These are phyloP conservation scores for Debaryomycetaceae sp. DNA, from an alignment of 1,139 yeast genomes.

Conservation along the genomic window DNA sequence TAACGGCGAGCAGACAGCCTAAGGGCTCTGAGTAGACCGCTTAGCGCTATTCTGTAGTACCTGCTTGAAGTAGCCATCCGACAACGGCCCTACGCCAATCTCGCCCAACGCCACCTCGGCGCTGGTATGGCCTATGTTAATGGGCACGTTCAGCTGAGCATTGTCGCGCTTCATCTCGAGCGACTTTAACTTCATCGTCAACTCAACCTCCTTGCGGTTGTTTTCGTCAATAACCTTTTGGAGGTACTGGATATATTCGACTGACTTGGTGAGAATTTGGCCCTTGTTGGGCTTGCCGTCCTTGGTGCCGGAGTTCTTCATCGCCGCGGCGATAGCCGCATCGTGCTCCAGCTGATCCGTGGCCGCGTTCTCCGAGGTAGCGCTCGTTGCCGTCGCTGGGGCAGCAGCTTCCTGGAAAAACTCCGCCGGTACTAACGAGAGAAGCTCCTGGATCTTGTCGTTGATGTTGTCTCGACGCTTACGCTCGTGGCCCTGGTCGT, in stretches of 20 bases:
- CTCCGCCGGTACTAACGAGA: slow-evolving; percentile 62
- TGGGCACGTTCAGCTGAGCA: slow-evolving; percentile 23
- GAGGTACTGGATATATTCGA: slow-evolving; percentile 72
- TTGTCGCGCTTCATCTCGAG: slow-evolving; percentile 37
- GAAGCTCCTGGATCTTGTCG: slow-evolving; percentile 80
- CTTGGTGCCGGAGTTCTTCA: slow-evolving; percentile 62
- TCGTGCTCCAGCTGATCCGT: slow-evolving; percentile 15
- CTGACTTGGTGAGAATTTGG: slow-evolving; percentile 77
- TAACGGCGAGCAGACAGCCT: no score
- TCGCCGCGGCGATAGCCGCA: slow-evolving; percentile 26
- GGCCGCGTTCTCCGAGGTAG: no score
- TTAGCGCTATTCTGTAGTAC: slow-evolving; percentile 31
- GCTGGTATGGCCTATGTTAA: slow-evolving; percentile 64
- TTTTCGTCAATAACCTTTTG: slow-evolving; percentile 75
- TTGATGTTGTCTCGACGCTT: slow-evolving; percentile 85
- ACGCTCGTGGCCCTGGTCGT: slow-evolving; percentile 47
- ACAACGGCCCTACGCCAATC: slow-evolving; percentile 78
- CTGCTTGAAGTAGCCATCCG: slow-evolving; percentile 42
- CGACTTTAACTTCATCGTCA: slow-evolving; percentile 56
- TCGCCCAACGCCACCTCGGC: slow-evolving; percentile 76
- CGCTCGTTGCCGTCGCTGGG: slow-evolving; percentile 5
- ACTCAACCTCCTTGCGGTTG: slow-evolving; percentile 74
- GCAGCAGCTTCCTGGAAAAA: slow-evolving; percentile 37
- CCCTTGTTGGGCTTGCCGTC: slow-evolving; percentile 95
- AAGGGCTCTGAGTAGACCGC: slow-evolving; percentile 6